Conservation (phyloP, 2,329 filamentous ascomycete species). For the Fusarium sp. region DNA sequence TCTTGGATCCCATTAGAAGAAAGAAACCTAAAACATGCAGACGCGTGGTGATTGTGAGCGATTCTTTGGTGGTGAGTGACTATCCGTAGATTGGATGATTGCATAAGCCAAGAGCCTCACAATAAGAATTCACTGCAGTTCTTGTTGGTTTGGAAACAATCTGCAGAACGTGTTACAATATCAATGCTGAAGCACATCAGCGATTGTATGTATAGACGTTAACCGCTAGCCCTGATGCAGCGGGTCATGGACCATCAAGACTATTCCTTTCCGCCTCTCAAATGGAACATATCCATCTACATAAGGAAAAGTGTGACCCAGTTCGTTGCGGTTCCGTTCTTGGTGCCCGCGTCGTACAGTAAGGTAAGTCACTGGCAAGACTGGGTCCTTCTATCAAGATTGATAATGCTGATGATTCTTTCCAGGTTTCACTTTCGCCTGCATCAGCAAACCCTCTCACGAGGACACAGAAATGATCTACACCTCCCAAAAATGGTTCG, state of each 20-base stretch:
- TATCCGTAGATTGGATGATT: not conserved
- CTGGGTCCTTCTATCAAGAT: not conserved
- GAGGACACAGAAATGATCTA: not conserved
- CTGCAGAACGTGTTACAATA: not conserved
- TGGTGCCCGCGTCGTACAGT: not conserved
- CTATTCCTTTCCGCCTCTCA: not conserved
- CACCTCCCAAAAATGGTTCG: not conserved
- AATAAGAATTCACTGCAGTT: not conserved
- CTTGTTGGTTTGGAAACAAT: not conserved
- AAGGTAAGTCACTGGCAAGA: not conserved
- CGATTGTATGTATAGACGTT: not conserved
- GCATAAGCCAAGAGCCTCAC: constrained; percentile 1
- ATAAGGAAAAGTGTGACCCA: constrained; percentile 7
- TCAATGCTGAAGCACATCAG: constrained; percentile 8
- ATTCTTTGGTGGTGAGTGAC: not conserved
- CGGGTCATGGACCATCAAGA: constrained; percentile 15
- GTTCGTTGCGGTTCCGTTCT: constrained; percentile 18
- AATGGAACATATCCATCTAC: not conserved
- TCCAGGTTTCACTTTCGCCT: not conserved
- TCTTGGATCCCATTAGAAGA: constrained; percentile 10
- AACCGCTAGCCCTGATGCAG: constrained; percentile 18
- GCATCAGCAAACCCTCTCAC: not conserved
- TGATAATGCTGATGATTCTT: not conserved
- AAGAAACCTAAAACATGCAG: constrained; percentile 2
- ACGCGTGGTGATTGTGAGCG: not conserved